Evolutionary conservation across 78 protist species (phyloP).

Genomic region (Tieghemostelium lacteum): DNA sequence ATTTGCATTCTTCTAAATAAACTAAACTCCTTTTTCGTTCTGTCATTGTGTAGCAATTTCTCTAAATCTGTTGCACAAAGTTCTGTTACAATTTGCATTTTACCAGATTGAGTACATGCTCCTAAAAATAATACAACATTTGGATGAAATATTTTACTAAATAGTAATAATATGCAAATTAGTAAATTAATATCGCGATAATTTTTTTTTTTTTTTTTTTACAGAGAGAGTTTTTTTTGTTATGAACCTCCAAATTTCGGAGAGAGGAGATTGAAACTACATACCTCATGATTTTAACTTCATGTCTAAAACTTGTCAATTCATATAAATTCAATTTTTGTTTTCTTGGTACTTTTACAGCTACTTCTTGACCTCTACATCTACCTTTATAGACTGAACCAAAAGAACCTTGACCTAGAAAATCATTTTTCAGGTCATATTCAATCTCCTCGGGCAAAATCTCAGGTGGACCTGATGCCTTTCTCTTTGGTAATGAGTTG

Average conservation of each 20-base stretch:
- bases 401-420: slow-evolving; percentile 83
- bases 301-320: slow-evolving; percentile 79
- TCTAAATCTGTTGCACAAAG: slow-evolving; percentile 77
- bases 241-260: background rate
- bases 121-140: slow-evolving; percentile 86
- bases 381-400: slow-evolving; percentile 83
- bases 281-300: slow-evolving; percentile 80
- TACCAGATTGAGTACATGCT: slow-evolving; percentile 77
- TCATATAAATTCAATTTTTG: slow-evolving; percentile 67
- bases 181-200: background rate
- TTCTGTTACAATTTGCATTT: slow-evolving; percentile 82
- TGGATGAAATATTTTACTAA: slow-evolving; percentile 80
- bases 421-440: slow-evolving; percentile 58
- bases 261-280: too few relatives aligned
- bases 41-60: slow-evolving; percentile 55
- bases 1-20: slow-evolving; percentile 77
- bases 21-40: slow-evolving; percentile 53
- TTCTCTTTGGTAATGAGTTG: slow-evolving; percentile 45
- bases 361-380: slow-evolving; percentile 85
- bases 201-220: background rate
- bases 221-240: background rate
- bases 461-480: slow-evolving; percentile 82
- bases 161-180: background rate
- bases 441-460: slow-evolving; percentile 80
- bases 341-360: slow-evolving; percentile 80